Percentiles rank a stretch among this genome's conserved stretches.
These are phyloP conservation scores for Paraconiothyrium sp. DNA, from an alignment of 2,329 filamentous ascomycete species.

Conservation along the genomic window DNA sequence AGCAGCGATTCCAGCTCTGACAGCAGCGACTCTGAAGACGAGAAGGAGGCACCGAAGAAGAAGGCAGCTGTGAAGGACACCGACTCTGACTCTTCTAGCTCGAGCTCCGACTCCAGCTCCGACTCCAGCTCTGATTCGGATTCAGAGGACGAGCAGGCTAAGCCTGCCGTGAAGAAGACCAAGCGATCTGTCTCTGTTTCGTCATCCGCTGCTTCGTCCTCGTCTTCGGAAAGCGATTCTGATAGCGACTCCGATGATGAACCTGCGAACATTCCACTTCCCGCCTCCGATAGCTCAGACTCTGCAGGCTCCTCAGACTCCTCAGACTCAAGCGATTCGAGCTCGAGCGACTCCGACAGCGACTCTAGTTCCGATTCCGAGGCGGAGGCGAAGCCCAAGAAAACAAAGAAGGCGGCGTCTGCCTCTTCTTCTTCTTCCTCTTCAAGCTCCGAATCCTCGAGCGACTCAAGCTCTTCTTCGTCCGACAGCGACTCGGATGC, in stretches of 20 bases:
- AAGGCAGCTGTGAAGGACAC: slow-evolving; percentile 30
- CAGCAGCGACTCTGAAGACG: slow-evolving; percentile 43
- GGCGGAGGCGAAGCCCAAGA: slow-evolving; percentile 23
- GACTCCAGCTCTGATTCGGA: slow-evolving; percentile 51
- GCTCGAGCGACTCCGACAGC: slow-evolving; percentile 35
- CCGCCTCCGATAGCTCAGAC: slow-evolving; percentile 36
- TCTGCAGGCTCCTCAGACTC: slow-evolving; percentile 36
- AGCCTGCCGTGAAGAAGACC: slow-evolving; percentile 27
- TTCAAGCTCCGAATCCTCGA: slow-evolving; percentile 41
- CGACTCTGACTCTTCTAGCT: slow-evolving; percentile 33
- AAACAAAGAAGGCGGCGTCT: slow-evolving; percentile 22
- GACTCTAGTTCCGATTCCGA: slow-evolving; percentile 42
- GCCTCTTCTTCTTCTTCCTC: slow-evolving; percentile 39
- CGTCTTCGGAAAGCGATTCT: slow-evolving; percentile 21
- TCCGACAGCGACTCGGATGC: slow-evolving; percentile 36
- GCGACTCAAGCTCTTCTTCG: slow-evolving; percentile 34
- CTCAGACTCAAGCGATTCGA: slow-evolving; percentile 37
- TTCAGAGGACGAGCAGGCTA: slow-evolving; percentile 38
- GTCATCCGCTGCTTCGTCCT: slow-evolving; percentile 35
- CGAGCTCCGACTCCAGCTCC: slow-evolving; percentile 34
- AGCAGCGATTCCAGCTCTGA: slow-evolving; percentile 32
- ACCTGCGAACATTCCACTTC: slow-evolving; percentile 40
- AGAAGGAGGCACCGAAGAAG: slow-evolving; percentile 20
- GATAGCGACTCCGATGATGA: slow-evolving; percentile 33
- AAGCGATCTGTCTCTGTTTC: slow-evolving; percentile 32